Conservation (phyloP, 371 early-diverging fungal genomes). For the Mucor irregularis region DNA sequence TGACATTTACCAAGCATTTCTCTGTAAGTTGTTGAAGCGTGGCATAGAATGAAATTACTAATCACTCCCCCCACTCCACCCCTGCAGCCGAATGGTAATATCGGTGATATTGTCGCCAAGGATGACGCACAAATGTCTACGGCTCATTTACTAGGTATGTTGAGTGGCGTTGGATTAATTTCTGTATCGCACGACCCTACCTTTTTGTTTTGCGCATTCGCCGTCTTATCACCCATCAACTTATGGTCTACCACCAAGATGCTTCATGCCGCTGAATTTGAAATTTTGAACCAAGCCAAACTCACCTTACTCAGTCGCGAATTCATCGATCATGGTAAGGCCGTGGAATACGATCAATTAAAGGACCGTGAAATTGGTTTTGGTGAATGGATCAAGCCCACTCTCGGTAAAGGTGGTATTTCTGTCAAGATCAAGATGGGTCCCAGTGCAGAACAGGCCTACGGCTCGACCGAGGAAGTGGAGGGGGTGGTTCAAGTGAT, state of each 20-base stretch:
- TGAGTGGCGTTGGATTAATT: slow-evolving; percentile 66
- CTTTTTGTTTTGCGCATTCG: slow-evolving; percentile 61
- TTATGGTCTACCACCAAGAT: slow-evolving; percentile 55
- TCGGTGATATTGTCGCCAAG: slow-evolving; percentile 73
- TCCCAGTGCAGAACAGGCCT: slow-evolving; percentile 46
- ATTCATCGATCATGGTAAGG: slow-evolving; percentile 48
- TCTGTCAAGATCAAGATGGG: slow-evolving; percentile 45
- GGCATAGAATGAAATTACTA: too few species aligned
- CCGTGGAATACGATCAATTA: slow-evolving; percentile 39
- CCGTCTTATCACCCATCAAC: slow-evolving; percentile 59
- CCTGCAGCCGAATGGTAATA: slow-evolving; percentile 56
- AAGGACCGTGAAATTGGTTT: slow-evolving; percentile 53
- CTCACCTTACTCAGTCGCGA: slow-evolving; percentile 49
- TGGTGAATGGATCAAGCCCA: slow-evolving; percentile 66
- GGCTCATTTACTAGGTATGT: slow-evolving; percentile 67
- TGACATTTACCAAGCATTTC: slow-evolving; percentile 73
- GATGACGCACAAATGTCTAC: slow-evolving; percentile 76
- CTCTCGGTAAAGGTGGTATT: slow-evolving; percentile 24
- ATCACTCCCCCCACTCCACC: too few species aligned
- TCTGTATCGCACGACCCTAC: slow-evolving; percentile 56
- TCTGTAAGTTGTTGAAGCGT: slow-evolving; percentile 56
- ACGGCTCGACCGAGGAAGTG: slow-evolving; percentile 39
- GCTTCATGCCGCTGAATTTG: slow-evolving; percentile 65
- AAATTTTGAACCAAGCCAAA: slow-evolving; percentile 66
- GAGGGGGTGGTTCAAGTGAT: slow-evolving; percentile 31